These are phyloP conservation scores for Paecilomyces formosus DNA, from an alignment of 2,329 filamentous ascomycete species.

Conservation along the genomic window DNA sequence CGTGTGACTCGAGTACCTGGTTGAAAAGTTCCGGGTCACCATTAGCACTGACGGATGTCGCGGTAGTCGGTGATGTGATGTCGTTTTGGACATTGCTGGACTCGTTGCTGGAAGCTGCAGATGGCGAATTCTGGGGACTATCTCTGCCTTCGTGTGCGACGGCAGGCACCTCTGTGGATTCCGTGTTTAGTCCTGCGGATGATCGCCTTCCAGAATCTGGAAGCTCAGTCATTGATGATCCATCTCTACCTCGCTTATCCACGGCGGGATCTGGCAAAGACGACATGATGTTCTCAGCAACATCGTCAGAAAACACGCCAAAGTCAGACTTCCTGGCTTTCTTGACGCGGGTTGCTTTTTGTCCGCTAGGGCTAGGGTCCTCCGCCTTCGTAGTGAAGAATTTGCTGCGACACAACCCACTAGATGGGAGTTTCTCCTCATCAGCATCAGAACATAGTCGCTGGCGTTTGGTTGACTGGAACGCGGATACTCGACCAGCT, in stretches of 20 bases:
- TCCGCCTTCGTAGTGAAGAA: constrained; percentile 37
- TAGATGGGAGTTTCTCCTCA: constrained; percentile 24
- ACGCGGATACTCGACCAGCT: constrained; percentile 31
- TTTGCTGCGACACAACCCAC: constrained; percentile 34
- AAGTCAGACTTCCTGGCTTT: constrained; percentile 37
- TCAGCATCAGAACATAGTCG: constrained; percentile 44
- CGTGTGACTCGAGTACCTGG: constrained; percentile 28
- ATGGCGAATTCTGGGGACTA: constrained; percentile 11
- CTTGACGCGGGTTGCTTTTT: constrained; percentile 28
- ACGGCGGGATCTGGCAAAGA: constrained; percentile 31
- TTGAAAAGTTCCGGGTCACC: constrained; percentile 19
- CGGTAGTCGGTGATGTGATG: not conserved
- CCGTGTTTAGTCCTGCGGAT: not conserved
- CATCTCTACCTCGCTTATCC: constrained; percentile 2
- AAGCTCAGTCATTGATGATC: constrained; percentile 8
- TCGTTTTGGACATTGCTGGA: not conserved
- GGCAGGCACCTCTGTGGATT: not conserved
- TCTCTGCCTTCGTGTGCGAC: constrained; percentile 7
- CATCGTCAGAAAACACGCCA: constrained; percentile 48
- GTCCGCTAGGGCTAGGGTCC: constrained; percentile 33
- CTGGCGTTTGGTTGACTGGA: constrained; percentile 43
- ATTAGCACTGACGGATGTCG: constrained; percentile 8
- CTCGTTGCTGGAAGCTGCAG: not conserved
- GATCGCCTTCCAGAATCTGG: not conserved
- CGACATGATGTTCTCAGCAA: constrained; percentile 43